A percentile compares a stretch with the other conserved stretches of the same genome.
phyloP scores from a whole-genome alignment of 768 basidiomycete species.

The Xerocomus potaroensis region DNA sequence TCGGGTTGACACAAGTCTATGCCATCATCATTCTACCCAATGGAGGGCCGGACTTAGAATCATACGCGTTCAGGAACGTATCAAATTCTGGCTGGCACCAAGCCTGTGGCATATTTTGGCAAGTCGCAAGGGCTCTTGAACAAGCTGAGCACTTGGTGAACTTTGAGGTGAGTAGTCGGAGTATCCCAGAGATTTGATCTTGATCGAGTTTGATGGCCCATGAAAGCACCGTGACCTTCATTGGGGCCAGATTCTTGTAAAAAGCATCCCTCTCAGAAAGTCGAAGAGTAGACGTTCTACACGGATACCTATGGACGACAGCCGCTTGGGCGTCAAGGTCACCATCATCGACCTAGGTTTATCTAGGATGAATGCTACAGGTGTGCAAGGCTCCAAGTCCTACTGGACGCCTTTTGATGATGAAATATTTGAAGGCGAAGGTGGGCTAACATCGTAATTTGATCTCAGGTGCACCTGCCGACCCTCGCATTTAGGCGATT shows the following conservation, averaged over 20 bases:
- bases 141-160: slow-evolving; percentile 74
- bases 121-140: slow-evolving; percentile 72
- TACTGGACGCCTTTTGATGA: slow-evolving; percentile 84
- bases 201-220: slow-evolving; percentile 1
- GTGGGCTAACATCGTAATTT: slow-evolving; percentile 35
- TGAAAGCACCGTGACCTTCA: slow-evolving; percentile 96
- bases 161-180: slow-evolving; percentile 69
- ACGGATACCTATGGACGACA: slow-evolving; percentile 59
- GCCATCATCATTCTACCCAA: slow-evolving; percentile 88
- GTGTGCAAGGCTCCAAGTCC: slow-evolving; percentile 39
- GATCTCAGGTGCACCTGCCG: slow-evolving; percentile 1
- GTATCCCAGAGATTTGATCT: neutral
- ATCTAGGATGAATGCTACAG: slow-evolving; percentile 71
- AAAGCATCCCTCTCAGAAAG: slow-evolving; percentile 40
- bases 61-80: slow-evolving; percentile 61
- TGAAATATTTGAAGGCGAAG: slow-evolving; percentile 90
- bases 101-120: slow-evolving; percentile 88
- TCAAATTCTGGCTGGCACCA: slow-evolving; percentile 75
- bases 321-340: slow-evolving; percentile 60
- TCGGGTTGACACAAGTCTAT: slow-evolving; percentile 75
- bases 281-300: slow-evolving; percentile 30
- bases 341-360: slow-evolving; percentile 95
- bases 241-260: slow-evolving; percentile 92
- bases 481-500: slow-evolving; percentile 55
- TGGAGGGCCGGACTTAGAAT: slow-evolving; percentile 87